Percentiles rank a stretch among this genome's conserved stretches.
These are phyloP conservation scores for Scutellaria minor DNA, from an alignment of 257 asterid genomes.

Conservation along the genomic window DNA sequence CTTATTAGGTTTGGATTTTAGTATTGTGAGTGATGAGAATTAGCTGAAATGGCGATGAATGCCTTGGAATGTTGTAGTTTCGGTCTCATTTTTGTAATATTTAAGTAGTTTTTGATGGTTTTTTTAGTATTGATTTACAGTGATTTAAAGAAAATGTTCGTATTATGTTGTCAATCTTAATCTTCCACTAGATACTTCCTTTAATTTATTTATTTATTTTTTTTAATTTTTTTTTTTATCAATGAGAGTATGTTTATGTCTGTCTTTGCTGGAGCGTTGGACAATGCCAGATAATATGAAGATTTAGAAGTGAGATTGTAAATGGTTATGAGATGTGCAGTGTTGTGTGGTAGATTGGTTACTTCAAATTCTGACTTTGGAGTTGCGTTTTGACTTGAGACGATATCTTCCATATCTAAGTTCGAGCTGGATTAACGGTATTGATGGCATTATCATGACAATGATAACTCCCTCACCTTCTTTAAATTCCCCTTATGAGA, in stretches of 20 bases:
- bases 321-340: background rate
- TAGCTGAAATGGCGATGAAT: constrained; percentile 21
- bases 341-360: constrained; percentile 11
- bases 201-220: too few relatives aligned
- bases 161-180: background rate
- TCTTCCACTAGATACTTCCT: background rate
- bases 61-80: constrained; percentile 9
- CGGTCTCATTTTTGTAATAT: constrained; percentile 4
- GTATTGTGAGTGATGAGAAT: constrained; percentile 14
- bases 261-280: background rate
- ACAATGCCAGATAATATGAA: background rate
- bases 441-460: constrained; percentile 2
- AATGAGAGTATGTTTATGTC: background rate
- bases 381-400: background rate
- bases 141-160: background rate
- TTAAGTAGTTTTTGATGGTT: background rate
- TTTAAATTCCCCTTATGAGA: background rate
- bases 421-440: constrained; percentile 19
- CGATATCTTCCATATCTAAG: background rate
- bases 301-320: background rate
- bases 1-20: constrained; percentile 13
- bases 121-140: background rate
- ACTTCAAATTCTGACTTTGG: background rate
- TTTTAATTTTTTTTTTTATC: background rate
- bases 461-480: constrained; percentile 3